Conservation (phyloP, 2,329 filamentous ascomycete species). For the Zymoseptoria pseudotritici region DNA sequence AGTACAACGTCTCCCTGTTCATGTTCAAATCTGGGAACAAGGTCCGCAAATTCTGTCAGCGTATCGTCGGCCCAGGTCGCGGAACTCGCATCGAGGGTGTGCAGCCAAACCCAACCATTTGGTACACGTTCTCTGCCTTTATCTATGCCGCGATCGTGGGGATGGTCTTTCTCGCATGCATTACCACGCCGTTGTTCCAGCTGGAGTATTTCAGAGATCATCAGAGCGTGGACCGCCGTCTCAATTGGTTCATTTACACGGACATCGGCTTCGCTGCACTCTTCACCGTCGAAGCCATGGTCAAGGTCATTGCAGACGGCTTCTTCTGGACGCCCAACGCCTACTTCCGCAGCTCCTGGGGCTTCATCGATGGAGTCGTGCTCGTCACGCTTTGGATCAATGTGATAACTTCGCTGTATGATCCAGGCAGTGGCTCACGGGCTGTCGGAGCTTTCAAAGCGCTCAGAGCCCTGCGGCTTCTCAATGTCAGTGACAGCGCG, state of each 20-base stretch:
- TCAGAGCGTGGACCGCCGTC: conserved; percentile 37
- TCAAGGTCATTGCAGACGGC: conserved; percentile 93
- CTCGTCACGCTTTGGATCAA: conserved; percentile 93
- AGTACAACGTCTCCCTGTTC: conserved; percentile 87
- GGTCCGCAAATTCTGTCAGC: conserved; percentile 75
- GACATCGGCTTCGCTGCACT: conserved; percentile 83
- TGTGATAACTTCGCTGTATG: conserved; percentile 71
- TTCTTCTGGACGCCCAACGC: conserved; percentile 96
- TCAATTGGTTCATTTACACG: conserved; percentile 93
- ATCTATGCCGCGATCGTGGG: conserved; percentile 90
- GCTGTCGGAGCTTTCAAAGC: conserved; percentile 97
- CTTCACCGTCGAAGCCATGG: conserved; percentile 76
- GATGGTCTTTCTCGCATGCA: conserved; percentile 93
- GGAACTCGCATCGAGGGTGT: conserved; percentile 82
- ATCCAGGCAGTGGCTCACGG: conserved; percentile 77
- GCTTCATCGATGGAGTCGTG: conserved; percentile 87
- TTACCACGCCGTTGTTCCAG: conserved; percentile 92
- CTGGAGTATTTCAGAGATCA: conserved; percentile 62
- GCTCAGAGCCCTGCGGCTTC: conserved; percentile 75
- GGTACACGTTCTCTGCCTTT: conserved; percentile 89
- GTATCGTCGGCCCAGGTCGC: conserved; percentile 82
- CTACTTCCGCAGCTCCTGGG: conserved; percentile 94
- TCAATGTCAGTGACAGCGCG: conserved; percentile 94
- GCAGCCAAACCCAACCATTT: conserved; percentile 78
- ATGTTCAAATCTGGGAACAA: conserved; percentile 74